Conservation (phyloP, 805 yeast genomes). For the Wickerhamomyces canadensis region DNA sequence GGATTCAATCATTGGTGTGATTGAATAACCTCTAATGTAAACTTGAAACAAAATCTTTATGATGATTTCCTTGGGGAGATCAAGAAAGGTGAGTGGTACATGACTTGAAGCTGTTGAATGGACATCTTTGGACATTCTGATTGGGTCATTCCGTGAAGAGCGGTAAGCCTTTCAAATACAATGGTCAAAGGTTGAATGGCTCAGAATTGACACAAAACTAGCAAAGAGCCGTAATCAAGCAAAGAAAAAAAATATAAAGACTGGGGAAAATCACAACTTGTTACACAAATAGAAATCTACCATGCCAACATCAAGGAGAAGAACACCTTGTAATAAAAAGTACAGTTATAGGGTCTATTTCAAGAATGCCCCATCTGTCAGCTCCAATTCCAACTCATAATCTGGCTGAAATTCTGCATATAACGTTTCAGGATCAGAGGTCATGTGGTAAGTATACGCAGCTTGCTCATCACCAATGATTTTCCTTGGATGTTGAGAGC, state of each 20-base stretch:
- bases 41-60: conserved; percentile 6
- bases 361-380: conserved; percentile 24
- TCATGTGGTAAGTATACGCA: conserved; percentile 53
- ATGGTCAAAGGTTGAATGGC: too few relatives aligned
- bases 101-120: too few relatives aligned
- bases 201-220: too few relatives aligned
- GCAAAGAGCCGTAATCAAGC: too few relatives aligned
- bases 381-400: conserved; percentile 40
- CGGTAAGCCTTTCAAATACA: too few relatives aligned
- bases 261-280: too few relatives aligned
- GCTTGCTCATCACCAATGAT: conserved; percentile 59
- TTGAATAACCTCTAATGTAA: conserved; percentile 3
- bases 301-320: too few relatives aligned
- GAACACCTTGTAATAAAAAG: too few relatives aligned
- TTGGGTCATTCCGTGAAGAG: neutral
- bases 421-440: conserved; percentile 60
- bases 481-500: conserved; percentile 31
- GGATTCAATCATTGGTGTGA: conserved; percentile 10
- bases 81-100: conserved; percentile 5
- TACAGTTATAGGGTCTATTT: conserved; percentile 1
- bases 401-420: conserved; percentile 75
- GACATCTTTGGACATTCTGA: too few relatives aligned
- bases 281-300: neutral
- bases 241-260: too few relatives aligned
- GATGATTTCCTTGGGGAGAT: conserved; percentile 15